phyloP scores from a whole-genome alignment of 2,329 filamentous ascomycete species.

The Dryadomyces quercus-mongolicae region DNA sequence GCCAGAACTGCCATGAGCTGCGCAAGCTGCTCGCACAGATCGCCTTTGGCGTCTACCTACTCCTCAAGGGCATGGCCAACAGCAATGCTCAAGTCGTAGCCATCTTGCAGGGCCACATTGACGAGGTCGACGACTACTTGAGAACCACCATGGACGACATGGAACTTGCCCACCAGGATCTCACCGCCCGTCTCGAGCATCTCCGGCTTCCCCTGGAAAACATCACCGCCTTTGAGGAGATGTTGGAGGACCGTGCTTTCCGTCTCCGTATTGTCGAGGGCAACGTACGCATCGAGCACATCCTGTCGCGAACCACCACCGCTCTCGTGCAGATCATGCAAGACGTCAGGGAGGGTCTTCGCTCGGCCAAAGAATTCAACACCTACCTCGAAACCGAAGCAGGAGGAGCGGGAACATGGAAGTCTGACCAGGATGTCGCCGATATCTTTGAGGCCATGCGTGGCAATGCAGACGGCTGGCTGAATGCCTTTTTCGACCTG shows the following conservation, averaged over 20 bases:
- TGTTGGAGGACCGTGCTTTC: slow-evolving; percentile 77
- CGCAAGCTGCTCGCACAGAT: slow-evolving; percentile 88
- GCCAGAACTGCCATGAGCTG: slow-evolving; percentile 73
- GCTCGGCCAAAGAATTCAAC: slow-evolving; percentile 64
- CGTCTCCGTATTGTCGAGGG: slow-evolving; percentile 71
- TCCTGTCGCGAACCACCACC: slow-evolving; percentile 65
- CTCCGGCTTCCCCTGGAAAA: slow-evolving; percentile 77
- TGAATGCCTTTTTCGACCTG: slow-evolving; percentile 64
- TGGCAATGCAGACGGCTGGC: slow-evolving; percentile 86
- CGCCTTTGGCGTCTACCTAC: slow-evolving; percentile 80
- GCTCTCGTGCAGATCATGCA: slow-evolving; percentile 66
- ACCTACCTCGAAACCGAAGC: slow-evolving; percentile 60
- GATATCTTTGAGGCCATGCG: slow-evolving; percentile 81
- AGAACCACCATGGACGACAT: slow-evolving; percentile 81
- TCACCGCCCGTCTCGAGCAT: slow-evolving; percentile 67
- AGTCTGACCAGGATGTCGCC: slow-evolving; percentile 38
- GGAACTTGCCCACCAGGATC: slow-evolving; percentile 62
- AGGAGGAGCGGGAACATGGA: slow-evolving; percentile 37
- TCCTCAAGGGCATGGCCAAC: slow-evolving; percentile 76
- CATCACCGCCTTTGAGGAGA: slow-evolving; percentile 68
- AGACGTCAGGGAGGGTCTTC: slow-evolving; percentile 68
- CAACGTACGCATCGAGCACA: slow-evolving; percentile 84
- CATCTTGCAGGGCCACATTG: slow-evolving; percentile 84
- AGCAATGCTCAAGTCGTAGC: slow-evolving; percentile 78
- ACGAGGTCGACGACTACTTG: slow-evolving; percentile 85